Evolutionary conservation across 2,329 filamentous ascomycete genomes (phyloP), one percentile per base, ranked within the genome.

Genomic region (Paradendryphiella salina): DNA sequence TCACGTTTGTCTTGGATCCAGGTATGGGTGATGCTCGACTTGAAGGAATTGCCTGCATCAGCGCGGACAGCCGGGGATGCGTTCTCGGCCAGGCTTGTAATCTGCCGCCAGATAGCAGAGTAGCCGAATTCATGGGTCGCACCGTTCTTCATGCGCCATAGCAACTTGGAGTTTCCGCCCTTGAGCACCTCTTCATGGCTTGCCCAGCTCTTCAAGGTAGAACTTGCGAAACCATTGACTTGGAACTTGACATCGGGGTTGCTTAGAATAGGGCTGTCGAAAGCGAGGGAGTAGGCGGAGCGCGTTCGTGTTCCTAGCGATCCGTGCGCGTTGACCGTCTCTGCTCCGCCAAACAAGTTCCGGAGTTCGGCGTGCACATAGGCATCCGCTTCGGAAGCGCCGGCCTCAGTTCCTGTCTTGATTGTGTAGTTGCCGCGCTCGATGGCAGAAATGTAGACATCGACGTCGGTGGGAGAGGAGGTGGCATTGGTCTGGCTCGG

Each of bases 291-390:
- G 76, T 97, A 97, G 20, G 93, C 89, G 2, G 91, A 96, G 39
- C 91, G 82, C 21, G 94, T 97, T 36, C 94, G 84, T 5, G 93
- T 97, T 50, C 94, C 94, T 18, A 92, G 78, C 26, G 90, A 92
- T 40, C 90, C 92, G 66, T 96, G 93, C 52, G 96, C 78, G 44
- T 89, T 90, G 56, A 99, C 77, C 49, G 88, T 88, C 77, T 99
- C 94, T 18, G 92, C 94, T 32, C 94, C 94, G 43, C 94, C 94
- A 70, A 99, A 90, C 52, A 99, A 82, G 75, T 99, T 99, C 61
- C 94, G 86, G 79, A 91, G 86, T 43, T 93, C 81, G 36, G 91
- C 81, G 61, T 94, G 93, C 60, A 89, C 87, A 69, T 96, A 97
- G 3, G 92, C 93, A 6, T 92, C 96, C 29, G 93, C 94, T 74